Evolutionary conservation across 1,284 basidiomycete species (phyloP), one percentile per base, ranked within the genome.

Genomic region (Chalciporus sp.): DNA sequence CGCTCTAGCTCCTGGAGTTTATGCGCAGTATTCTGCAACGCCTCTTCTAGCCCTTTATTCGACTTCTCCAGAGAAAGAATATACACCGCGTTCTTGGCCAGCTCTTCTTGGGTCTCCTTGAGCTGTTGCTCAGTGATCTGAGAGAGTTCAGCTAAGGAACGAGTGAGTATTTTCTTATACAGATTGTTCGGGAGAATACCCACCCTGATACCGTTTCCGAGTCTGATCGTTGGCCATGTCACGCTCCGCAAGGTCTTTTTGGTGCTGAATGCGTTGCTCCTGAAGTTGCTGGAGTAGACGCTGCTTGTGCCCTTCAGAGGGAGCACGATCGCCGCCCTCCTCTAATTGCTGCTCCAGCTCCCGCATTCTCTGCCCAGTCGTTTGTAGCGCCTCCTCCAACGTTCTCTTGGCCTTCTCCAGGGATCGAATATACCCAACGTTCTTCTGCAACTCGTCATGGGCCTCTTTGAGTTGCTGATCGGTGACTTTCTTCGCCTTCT

Each of bases 401-500:
- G 92, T 82, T 33, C 80, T 75, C 68, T 90, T 93, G 4, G 85
- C 84, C 70, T 92, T 91, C 73, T 94, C 90, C 17, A 96, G 77
- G 23, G 92, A 93, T 42, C 87, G 84, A 55, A 94, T 92, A 62
- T 94, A 92, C 3, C 81, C 78, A 1, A 76, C 78, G 43, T 90
- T 86, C 64, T 86, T 85, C 70, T 87, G 81, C 27, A 95, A 70
- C 69, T 94, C 91, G 23, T 80, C 72, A 59, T 91, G 88, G 0
- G 92, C 88, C 19, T 94, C 92, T 26, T 79, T 83, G 7, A 98
- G 84, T 69, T 98, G 94, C 26, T 91, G 85, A 68, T 99, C 96
- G 1, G 97, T 97, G 58, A 97, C 88, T 54, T 90, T 90, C 73
- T 98, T 98, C 10, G 97, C 96, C 67, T 97, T 93, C 70, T 99